A percentile compares a stretch with the other conserved stretches of the same genome.
phyloP scores from a whole-genome alignment of 345 rosid genomes.

The Zanthoxylum bungeanum region DNA sequence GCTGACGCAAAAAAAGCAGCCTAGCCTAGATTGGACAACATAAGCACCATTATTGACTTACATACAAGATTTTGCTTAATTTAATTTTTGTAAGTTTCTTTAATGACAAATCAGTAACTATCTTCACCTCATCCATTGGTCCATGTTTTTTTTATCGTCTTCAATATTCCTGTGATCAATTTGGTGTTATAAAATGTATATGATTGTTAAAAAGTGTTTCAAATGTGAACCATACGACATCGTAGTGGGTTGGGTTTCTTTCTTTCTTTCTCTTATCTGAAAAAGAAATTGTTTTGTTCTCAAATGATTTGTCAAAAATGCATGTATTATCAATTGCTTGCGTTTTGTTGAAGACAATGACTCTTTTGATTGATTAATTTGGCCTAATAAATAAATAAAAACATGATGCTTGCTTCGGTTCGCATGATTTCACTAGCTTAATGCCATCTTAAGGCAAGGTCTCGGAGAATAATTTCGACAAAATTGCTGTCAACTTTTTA shows the following conservation, averaged over 20 bases:
- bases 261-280: background rate
- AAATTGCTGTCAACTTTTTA: background rate
- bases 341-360: background rate
- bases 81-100: constrained; percentile 20
- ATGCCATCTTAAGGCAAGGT: background rate
- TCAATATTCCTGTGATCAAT: background rate
- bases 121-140: background rate
- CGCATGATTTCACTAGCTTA: background rate
- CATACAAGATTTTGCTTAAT: constrained; percentile 4
- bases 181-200: background rate
- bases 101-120: constrained; percentile 10
- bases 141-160: background rate
- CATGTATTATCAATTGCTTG: background rate
- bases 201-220: background rate
- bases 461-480: background rate
- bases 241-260: background rate
- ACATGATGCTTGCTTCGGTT: background rate
- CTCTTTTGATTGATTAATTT: background rate
- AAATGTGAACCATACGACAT: background rate
- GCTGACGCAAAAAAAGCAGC: constrained; percentile 25
- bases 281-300: background rate
- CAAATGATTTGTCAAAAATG: background rate
- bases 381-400: background rate
- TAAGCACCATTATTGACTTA: constrained; percentile 15
- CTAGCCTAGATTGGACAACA: constrained; percentile 1